These are phyloP conservation scores for Nyssa sinensis DNA, from an alignment of 148 eudicot species.

Conservation along the genomic window DNA sequence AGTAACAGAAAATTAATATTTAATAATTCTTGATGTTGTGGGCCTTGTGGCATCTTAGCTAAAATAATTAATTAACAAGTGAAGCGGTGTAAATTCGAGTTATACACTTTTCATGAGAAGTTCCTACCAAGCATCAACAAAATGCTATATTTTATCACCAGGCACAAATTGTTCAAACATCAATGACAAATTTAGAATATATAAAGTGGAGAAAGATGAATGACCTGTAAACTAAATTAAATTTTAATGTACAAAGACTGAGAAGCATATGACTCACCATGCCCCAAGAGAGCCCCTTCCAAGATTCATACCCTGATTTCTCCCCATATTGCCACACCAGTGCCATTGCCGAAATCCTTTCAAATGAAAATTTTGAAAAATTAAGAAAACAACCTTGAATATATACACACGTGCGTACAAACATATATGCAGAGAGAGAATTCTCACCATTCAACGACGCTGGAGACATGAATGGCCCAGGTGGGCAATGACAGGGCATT, in stretches of 20 bases:
- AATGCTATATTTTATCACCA: background rate
- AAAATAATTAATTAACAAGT: background rate
- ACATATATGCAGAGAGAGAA: background rate
- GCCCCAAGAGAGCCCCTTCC: constrained; percentile 96
- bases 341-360: constrained; percentile 80
- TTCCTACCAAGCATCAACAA: background rate
- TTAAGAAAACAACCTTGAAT: background rate
- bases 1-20: too few species aligned
- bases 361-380: background rate
- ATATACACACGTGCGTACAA: background rate
- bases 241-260: background rate
- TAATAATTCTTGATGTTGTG: background rate
- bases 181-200: background rate
- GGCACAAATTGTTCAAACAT: background rate
- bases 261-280: constrained; percentile 56
- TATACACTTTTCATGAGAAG: background rate
- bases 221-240: background rate
- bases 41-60: background rate
- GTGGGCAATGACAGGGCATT: constrained; percentile 96
- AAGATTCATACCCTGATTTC: constrained; percentile 69
- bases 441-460: constrained; percentile 82
- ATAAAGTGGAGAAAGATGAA: background rate
- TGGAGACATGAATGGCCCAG: constrained; percentile 93
- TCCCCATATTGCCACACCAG: constrained; percentile 91
- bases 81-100: background rate